Conservation (phyloP, 2,329 filamentous ascomycete species). For the Thyridium curvatum region DNA sequence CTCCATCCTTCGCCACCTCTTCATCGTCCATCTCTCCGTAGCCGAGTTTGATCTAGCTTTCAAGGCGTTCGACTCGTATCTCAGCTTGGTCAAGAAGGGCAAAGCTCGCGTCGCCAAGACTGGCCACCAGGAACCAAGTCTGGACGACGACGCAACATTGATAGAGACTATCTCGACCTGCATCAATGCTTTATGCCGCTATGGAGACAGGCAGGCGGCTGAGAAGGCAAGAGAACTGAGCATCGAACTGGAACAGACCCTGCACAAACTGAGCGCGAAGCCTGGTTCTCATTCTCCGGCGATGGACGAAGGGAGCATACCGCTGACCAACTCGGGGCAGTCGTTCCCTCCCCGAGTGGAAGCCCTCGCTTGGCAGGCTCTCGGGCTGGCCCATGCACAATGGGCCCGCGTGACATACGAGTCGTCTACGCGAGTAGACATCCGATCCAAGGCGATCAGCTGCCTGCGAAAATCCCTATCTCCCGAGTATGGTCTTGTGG, state of each 20-base stretch:
- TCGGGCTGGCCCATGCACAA: slow-evolving; percentile 79
- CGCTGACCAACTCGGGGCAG: slow-evolving; percentile 12
- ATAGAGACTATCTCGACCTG: slow-evolving; percentile 75
- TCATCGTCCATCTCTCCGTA: slow-evolving; percentile 78
- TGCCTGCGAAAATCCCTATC: slow-evolving; percentile 69
- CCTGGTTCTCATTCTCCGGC: too few species aligned
- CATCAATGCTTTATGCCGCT: slow-evolving; percentile 74
- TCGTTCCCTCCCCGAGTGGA: slow-evolving; percentile 53
- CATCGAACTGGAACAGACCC: slow-evolving; percentile 65
- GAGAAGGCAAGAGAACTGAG: slow-evolving; percentile 73
- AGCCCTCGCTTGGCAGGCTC: slow-evolving; percentile 71
- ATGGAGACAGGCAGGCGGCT: slow-evolving; percentile 66
- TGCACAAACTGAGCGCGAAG: slow-evolving; percentile 47
- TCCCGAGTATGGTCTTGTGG: slow-evolving; percentile 56
- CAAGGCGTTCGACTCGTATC: slow-evolving; percentile 85
- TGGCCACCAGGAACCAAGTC: slow-evolving; percentile 59
- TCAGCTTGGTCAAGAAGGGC: slow-evolving; percentile 79
- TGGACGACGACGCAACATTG: slow-evolving; percentile 74
- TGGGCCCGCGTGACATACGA: slow-evolving; percentile 83
- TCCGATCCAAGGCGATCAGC: slow-evolving; percentile 72
- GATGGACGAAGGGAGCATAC: too few species aligned
- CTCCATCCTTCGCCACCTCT: slow-evolving; percentile 76
- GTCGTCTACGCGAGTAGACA: slow-evolving; percentile 60
- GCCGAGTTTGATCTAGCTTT: slow-evolving; percentile 90
- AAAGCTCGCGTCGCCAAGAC: slow-evolving; percentile 80